These are phyloP conservation scores for Bocquillonia castaneifolia DNA, from an alignment of 441 rosid genomes.

Conservation along the genomic window DNA sequence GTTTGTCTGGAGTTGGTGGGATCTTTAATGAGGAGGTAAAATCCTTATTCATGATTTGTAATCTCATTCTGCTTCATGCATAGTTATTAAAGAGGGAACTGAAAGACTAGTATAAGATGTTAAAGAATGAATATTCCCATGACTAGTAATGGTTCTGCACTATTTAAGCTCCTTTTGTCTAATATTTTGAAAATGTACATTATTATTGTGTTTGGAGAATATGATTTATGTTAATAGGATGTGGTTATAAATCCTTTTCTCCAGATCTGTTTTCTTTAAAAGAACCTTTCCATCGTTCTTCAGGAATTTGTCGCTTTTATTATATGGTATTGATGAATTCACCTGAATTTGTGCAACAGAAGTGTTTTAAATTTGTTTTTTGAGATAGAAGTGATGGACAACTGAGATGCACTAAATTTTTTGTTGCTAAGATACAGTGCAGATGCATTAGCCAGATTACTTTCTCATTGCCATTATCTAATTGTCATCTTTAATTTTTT, in stretches of 20 bases:
- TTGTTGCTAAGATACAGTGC: not conserved
- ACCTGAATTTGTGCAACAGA: not conserved
- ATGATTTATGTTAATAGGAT: not conserved
- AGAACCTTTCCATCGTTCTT: not conserved
- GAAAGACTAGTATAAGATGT: not conserved
- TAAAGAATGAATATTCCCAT: not conserved
- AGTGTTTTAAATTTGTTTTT: not conserved
- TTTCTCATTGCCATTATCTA: not conserved
- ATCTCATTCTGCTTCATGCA: constrained; percentile 8
- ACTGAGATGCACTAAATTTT: not conserved
- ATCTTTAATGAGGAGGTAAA: constrained; percentile 77
- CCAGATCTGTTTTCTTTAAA: not conserved
- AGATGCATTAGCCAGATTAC: not conserved
- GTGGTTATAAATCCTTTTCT: not conserved
- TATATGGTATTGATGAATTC: not conserved
- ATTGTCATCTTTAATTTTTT: not conserved
- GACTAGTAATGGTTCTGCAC: not conserved
- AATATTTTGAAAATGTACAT: not conserved
- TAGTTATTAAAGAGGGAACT: not conserved
- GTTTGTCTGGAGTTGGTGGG: constrained; percentile 98
- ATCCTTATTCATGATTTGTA: constrained; percentile 11
- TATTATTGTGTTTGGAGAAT: not conserved
- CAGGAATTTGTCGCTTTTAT: not conserved
- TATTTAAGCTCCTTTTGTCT: not conserved
- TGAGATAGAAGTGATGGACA: not conserved